Conservation (phyloP, 192 early-diverging fungal genomes). For the Coemansia sp. region DNA sequence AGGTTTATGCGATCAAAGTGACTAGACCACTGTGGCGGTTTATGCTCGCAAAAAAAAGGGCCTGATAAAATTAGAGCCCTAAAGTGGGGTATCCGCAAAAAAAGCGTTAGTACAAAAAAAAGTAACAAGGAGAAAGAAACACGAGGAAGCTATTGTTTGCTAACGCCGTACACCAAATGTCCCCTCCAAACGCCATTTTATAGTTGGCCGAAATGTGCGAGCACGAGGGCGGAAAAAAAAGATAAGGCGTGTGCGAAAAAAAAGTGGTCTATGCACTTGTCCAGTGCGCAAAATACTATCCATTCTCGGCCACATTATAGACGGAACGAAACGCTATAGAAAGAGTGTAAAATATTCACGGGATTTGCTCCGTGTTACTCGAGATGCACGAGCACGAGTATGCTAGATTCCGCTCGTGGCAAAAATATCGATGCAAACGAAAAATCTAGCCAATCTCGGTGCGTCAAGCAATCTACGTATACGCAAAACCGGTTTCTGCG, state of each 20-base stretch:
- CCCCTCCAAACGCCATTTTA: background rate
- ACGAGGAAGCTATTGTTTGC: background rate
- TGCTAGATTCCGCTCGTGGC: slow-evolving; percentile 1
- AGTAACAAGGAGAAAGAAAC: slow-evolving; percentile 3
- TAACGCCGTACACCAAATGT: slow-evolving; percentile 2
- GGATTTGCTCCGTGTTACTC: slow-evolving; percentile 5
- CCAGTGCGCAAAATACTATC: background rate
- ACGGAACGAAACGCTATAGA: background rate
- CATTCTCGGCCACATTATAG: background rate
- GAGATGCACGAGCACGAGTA: background rate
- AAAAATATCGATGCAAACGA: background rate
- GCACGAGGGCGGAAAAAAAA: slow-evolving; percentile 6
- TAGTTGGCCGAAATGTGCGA: background rate
- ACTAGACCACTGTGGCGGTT: background rate
- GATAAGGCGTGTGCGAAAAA: background rate
- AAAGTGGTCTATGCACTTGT: slow-evolving; percentile 10
- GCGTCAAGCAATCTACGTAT: slow-evolving; percentile 1
- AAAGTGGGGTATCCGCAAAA: slow-evolving; percentile 6
- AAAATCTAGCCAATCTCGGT: background rate
- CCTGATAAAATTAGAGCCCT: background rate
- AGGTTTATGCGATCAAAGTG: background rate
- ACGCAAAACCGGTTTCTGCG: background rate
- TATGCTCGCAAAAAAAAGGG: slow-evolving; percentile 1
- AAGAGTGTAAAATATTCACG: slow-evolving; percentile 1
- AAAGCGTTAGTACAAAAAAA: slow-evolving; percentile 3